phyloP scores from a whole-genome alignment of 1,139 yeast genomes.

The Sugiyamaella neomexicana region DNA sequence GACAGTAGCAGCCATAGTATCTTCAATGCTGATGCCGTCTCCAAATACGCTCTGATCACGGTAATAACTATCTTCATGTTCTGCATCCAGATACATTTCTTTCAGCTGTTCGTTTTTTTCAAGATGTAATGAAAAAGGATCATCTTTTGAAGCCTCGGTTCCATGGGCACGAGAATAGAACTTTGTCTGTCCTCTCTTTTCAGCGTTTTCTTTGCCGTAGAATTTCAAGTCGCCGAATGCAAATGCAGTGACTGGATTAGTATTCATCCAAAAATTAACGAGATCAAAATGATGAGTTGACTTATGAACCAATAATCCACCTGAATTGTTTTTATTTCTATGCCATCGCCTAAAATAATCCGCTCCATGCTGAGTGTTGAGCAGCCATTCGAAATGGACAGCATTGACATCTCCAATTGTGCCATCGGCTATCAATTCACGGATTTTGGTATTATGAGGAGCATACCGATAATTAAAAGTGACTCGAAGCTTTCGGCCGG shows the following conservation, averaged over 20 bases:
- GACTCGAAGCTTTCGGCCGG: constrained; percentile 22
- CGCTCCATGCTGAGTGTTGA: constrained; percentile 26
- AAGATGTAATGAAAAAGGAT: constrained; percentile 24
- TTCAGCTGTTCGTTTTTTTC: constrained; percentile 20
- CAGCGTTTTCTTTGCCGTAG: constrained; percentile 26
- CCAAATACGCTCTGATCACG: constrained; percentile 27
- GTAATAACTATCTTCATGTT: constrained; percentile 25
- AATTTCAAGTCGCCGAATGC: constrained; percentile 24
- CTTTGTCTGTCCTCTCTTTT: constrained; percentile 23
- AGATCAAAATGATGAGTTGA: constrained; percentile 26
- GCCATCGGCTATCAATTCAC: constrained; percentile 24
- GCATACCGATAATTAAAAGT: constrained; percentile 27
- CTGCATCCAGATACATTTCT: constrained; percentile 25
- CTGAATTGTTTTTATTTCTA: constrained; percentile 23
- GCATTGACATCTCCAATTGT: constrained; percentile 24
- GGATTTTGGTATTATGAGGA: constrained; percentile 25
- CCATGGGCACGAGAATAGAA: constrained; percentile 26
- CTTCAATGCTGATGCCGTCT: constrained; percentile 26
- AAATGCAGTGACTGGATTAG: constrained; percentile 23
- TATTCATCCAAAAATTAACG: constrained; percentile 24
- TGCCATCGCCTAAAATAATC: constrained; percentile 27
- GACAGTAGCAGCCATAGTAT: constrained; percentile 24
- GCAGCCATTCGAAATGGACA: constrained; percentile 26
- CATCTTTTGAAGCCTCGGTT: constrained; percentile 21
- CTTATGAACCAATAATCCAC: constrained; percentile 25